phyloP scores from a whole-genome alignment of 805 yeast genomes.

The Zygoascus bituminiphila region DNA sequence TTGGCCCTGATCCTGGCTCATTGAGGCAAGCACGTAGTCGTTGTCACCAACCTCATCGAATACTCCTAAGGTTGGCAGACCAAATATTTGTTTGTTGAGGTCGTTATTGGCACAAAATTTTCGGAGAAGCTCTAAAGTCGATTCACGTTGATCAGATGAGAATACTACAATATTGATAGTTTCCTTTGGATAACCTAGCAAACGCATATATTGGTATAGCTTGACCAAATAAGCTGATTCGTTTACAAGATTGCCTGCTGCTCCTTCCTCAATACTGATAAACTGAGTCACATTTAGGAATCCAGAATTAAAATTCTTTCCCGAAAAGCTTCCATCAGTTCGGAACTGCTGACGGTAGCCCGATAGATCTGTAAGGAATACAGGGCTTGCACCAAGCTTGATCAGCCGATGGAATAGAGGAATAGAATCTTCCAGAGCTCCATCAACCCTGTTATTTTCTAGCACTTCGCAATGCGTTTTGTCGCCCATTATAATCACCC shows the following conservation, averaged over 20 bases:
- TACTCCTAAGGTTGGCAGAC: constrained; percentile 26
- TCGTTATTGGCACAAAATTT: constrained; percentile 22
- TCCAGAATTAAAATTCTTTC: constrained; percentile 31
- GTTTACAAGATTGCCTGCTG: constrained; percentile 23
- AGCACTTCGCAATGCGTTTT: not conserved
- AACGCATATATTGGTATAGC: constrained; percentile 39
- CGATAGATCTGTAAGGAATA: not conserved
- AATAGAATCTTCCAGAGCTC: not conserved
- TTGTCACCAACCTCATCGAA: constrained; percentile 27
- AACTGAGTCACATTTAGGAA: constrained; percentile 28
- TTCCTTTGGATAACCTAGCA: constrained; percentile 35
- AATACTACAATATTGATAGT: constrained; percentile 32
- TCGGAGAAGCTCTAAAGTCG: constrained; percentile 34
- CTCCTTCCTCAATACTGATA: constrained; percentile 27
- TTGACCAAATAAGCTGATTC: constrained; percentile 44
- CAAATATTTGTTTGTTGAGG: constrained; percentile 20
- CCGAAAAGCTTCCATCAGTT: not conserved
- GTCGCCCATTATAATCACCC: constrained; percentile 34
- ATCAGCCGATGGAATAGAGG: not conserved
- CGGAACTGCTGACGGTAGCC: not conserved
- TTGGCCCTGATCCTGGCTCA: constrained; percentile 27
- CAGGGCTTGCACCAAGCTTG: not conserved
- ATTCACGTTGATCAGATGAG: constrained; percentile 36
- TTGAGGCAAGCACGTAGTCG: constrained; percentile 31
- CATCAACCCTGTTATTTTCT: not conserved